Conservation (phyloP, 495 filamentous ascomycete genomes). For the Sphaerosporella brunnea region DNA sequence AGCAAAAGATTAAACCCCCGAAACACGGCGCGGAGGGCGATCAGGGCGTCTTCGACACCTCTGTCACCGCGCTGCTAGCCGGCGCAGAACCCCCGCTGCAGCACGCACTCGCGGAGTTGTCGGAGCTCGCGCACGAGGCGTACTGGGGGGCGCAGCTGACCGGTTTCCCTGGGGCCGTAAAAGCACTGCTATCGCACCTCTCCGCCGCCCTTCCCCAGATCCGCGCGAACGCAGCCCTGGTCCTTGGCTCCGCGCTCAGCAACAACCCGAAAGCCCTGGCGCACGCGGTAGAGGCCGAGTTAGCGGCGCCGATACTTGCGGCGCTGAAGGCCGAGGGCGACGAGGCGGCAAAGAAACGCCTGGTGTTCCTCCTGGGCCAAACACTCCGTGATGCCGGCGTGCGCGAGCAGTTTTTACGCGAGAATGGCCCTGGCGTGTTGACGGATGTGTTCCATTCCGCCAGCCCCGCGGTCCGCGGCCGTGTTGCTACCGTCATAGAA, state of each 20-base stretch:
- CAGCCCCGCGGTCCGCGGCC: constrained; percentile 30
- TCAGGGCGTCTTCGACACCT: constrained; percentile 29
- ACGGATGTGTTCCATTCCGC: constrained; percentile 33
- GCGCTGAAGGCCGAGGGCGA: constrained; percentile 15
- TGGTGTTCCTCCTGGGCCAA: constrained; percentile 24
- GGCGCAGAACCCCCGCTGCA: constrained; percentile 9
- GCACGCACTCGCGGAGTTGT: constrained; percentile 26
- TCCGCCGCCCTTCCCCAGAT: constrained; percentile 9
- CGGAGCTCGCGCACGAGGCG: constrained; percentile 42
- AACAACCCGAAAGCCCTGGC: constrained; percentile 46
- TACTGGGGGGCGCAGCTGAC: constrained; percentile 51
- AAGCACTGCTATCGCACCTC: constrained; percentile 10
- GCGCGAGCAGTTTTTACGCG: constrained; percentile 18
- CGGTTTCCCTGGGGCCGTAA: constrained; percentile 30
- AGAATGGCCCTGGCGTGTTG: constrained; percentile 28
- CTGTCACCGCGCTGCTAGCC: constrained; percentile 30
- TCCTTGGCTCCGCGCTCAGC: constrained; percentile 37
- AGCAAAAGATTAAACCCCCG: constrained; percentile 5
- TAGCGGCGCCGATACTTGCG: constrained; percentile 9
- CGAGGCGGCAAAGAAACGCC: constrained; percentile 22
- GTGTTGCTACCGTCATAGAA: constrained; percentile 35
- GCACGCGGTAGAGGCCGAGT: constrained; percentile 25
- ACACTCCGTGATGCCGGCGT: constrained; percentile 15
- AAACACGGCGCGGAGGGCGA: constrained; percentile 18
- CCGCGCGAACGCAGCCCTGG: constrained; percentile 34